These are phyloP conservation scores for Candida railenensis DNA, from an alignment of 805 yeast genomes.

Conservation along the genomic window DNA sequence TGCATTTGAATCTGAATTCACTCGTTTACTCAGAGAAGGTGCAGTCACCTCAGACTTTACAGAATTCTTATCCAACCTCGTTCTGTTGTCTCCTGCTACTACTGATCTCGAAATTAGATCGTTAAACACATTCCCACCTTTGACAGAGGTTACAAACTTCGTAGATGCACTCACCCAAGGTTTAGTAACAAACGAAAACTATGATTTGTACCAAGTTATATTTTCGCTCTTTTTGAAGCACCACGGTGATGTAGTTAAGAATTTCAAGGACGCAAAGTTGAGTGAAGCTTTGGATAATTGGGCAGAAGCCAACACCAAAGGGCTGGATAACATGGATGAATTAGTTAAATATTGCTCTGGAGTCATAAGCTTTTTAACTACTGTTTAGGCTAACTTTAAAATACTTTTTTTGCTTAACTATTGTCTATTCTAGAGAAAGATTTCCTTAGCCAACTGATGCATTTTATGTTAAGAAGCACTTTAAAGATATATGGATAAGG, in stretches of 20 bases:
- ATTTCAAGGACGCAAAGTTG: conserved; percentile 36
- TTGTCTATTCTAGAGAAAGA: no score
- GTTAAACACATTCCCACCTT: conserved; percentile 63
- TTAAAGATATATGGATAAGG: no score
- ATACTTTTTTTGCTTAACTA: no score
- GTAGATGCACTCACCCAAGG: conserved; percentile 68
- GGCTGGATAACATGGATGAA: conserved; percentile 56
- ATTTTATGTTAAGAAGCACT: no score
- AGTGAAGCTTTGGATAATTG: conserved; percentile 49
- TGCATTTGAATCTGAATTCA: conserved; percentile 73
- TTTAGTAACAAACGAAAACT: conserved; percentile 52
- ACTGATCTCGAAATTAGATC: conserved; percentile 88
- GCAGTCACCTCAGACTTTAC: conserved; percentile 35
- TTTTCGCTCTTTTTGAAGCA: conserved; percentile 68
- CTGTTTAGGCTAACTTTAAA: conserved; percentile 35
- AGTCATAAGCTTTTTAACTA: conserved; percentile 59
- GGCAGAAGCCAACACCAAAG: conserved; percentile 40
- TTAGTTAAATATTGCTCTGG: conserved; percentile 80
- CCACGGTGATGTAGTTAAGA: conserved; percentile 77
- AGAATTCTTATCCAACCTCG: conserved; percentile 54
- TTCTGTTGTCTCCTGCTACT: conserved; percentile 67
- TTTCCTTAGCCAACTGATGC: no score
- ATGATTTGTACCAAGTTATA: conserved; percentile 81
- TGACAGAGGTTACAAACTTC: conserved; percentile 62
- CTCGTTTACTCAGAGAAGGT: conserved; percentile 60